Percentiles rank a stretch among this genome's conserved stretches.
These are phyloP conservation scores for Aspergillus neoniger DNA, from an alignment of 2,329 filamentous ascomycete genomes.

Conservation along the genomic window DNA sequence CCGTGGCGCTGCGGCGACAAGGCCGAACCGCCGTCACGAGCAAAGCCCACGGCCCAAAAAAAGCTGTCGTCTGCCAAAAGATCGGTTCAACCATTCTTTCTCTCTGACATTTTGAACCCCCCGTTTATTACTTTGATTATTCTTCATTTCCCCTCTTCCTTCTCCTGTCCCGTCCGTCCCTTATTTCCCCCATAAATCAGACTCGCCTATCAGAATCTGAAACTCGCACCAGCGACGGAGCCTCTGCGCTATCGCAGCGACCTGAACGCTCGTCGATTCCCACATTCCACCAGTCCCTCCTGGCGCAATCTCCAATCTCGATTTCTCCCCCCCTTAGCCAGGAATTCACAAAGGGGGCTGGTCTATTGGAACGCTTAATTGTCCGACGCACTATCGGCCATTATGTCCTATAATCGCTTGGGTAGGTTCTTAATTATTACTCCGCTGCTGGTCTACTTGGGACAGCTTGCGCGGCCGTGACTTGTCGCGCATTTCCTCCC, in stretches of 20 bases:
- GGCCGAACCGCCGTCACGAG: neutral
- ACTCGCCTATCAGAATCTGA: slow-evolving; percentile 12
- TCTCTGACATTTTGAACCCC: neutral
- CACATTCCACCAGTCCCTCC: slow-evolving; percentile 28
- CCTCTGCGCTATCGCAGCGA: slow-evolving; percentile 11
- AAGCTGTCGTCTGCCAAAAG: neutral
- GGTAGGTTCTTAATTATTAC: slow-evolving; percentile 53
- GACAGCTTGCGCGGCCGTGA: slow-evolving; percentile 14
- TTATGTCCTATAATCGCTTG: slow-evolving; percentile 70
- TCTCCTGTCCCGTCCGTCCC: neutral
- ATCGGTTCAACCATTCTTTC: neutral
- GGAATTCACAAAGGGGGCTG: slow-evolving; percentile 25
- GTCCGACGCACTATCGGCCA: slow-evolving; percentile 23
- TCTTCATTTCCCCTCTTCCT: neutral
- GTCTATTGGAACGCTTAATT: slow-evolving; percentile 25
- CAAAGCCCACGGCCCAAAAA: neutral
- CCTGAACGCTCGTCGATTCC: slow-evolving; percentile 7
- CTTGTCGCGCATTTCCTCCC: slow-evolving; percentile 15
- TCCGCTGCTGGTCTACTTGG: slow-evolving; percentile 1
- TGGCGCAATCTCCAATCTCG: slow-evolving; percentile 32
- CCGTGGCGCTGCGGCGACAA: neutral
- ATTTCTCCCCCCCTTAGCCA: slow-evolving; percentile 4
- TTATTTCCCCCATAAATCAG: neutral
- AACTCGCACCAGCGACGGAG: slow-evolving; percentile 15
- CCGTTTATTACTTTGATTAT: neutral